Base-by-base conservation (phyloP, 352 stramenopile genomes). In the Thalassiosira mediterranea region DNA sequence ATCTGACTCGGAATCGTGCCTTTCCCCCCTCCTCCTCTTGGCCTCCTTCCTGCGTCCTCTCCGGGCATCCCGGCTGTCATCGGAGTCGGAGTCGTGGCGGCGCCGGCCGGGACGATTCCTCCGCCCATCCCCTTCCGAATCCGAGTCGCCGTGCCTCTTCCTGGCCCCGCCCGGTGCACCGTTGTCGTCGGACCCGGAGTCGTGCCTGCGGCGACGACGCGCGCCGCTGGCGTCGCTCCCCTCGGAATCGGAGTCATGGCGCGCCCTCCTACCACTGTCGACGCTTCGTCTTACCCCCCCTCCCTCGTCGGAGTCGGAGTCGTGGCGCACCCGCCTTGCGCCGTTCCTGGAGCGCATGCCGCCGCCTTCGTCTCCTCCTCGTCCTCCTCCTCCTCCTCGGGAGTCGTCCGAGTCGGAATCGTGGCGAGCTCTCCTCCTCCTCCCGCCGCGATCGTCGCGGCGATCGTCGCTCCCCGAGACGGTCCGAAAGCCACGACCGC, bases 41-140 rank as follows among this genome's bases (percentile, higher is more conserved):
- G 37, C 4, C 13, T 65, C 17, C n/a, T 52, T 46, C 31, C 26
- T 51, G 19, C 37, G 17, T 71, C n/a, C n/a, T n/a, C n/a, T n/a
- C n/a, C n/a, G n/a, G n/a, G n/a, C 52, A 34, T 49, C 26, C 10
- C 37, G 29, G 26, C 56, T 59, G 17, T 23, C 21, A 25, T 83
- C 48, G 5, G 79, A 87, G 56, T 86, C 68, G 5, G 79, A 87
- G 74, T 87, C 79, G 53, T 79, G 59, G 15, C 75, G 61, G 29
- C 51, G 29, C 19, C 58, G 58, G 23, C 56, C 46, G 46, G 8
- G 46, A 53, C 11, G 46, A 53, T 53, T 23, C 15, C 54, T 42
- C 2, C 1, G 13, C 21, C 31, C 37, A 64, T 15, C 48, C 23
- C 5, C 47, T 51, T 28, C 23, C 25, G 34, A 26, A 19, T 17